phyloP scores from a whole-genome alignment of 148 eudicot genomes.

The Gaultheria prostrata region DNA sequence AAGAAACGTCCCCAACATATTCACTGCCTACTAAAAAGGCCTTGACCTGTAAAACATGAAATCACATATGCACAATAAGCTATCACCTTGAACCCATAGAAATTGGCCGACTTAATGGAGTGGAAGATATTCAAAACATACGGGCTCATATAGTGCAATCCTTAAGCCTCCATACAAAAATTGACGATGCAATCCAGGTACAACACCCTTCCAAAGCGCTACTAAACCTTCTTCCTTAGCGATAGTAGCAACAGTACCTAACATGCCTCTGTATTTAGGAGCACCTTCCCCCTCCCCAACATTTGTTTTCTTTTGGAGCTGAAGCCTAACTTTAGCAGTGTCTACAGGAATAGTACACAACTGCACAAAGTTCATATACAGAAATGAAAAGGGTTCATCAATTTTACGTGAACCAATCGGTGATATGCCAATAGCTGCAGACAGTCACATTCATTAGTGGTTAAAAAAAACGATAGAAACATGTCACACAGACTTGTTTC shows the following conservation, averaged over 20 bases:
- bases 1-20: constrained; percentile 46
- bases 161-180: constrained; percentile 70
- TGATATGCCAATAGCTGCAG: neutral
- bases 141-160: constrained; percentile 69
- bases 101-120: neutral
- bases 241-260: constrained; percentile 56
- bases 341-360: constrained; percentile 67
- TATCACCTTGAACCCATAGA: constrained; percentile 17
- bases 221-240: constrained; percentile 64
- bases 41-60: constrained; percentile 49
- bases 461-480: neutral
- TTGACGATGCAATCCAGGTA: constrained; percentile 70
- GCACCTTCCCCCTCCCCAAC: constrained; percentile 38
- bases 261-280: constrained; percentile 51
- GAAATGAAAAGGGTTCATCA: constrained; percentile 6
- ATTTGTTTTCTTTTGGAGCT: constrained; percentile 56
- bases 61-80: constrained; percentile 7
- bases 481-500: neutral
- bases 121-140: constrained; percentile 23
- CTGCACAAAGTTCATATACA: constrained; percentile 31
- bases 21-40: constrained; percentile 51
- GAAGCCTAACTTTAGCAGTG: constrained; percentile 70
- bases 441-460: neutral
- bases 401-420: constrained; percentile 19
- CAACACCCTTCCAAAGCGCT: constrained; percentile 72